Percentiles rank a stretch among this genome's conserved stretches.
phyloP scores from a whole-genome alignment of 1,284 basidiomycete species.

The Fomitopsis betulina region DNA sequence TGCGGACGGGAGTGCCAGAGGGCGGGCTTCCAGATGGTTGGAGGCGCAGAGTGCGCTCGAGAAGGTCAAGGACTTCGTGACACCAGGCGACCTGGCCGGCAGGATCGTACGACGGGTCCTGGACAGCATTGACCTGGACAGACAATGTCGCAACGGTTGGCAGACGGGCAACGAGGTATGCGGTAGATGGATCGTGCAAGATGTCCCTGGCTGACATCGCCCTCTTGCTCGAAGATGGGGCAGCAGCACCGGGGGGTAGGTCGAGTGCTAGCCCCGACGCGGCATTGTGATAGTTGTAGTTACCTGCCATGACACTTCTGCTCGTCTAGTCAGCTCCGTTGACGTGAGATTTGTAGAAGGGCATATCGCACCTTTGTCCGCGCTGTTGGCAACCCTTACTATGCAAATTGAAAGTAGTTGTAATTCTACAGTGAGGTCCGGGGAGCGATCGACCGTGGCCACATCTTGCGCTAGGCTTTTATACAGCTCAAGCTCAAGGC shows the following conservation, averaged over 20 bases:
- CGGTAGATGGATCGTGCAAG: slow-evolving; percentile 13
- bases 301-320: not conserved
- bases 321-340: too few relatives aligned
- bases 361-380: too few relatives aligned
- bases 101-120: slow-evolving; percentile 48
- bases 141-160: slow-evolving; percentile 51
- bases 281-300: not conserved
- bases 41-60: slow-evolving; percentile 49
- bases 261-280: not conserved
- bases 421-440: too few relatives aligned
- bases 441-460: too few relatives aligned
- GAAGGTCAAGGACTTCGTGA: slow-evolving; percentile 71
- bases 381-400: too few relatives aligned
- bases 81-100: slow-evolving; percentile 65
- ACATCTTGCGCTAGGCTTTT: not conserved
- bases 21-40: slow-evolving; percentile 27
- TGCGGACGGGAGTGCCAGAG: slow-evolving; percentile 40
- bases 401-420: too few relatives aligned
- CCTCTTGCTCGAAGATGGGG: not conserved
- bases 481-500: not conserved
- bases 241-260: not conserved
- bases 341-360: too few relatives aligned
- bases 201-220: not conserved
- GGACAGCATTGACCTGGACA: slow-evolving; percentile 39
- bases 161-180: slow-evolving; percentile 55